Percentiles rank a stretch among this genome's conserved stretches.
Evolutionary conservation across 2,329 filamentous ascomycete genomes (phyloP).

Genomic region (Pseudocercospora vitis): DNA sequence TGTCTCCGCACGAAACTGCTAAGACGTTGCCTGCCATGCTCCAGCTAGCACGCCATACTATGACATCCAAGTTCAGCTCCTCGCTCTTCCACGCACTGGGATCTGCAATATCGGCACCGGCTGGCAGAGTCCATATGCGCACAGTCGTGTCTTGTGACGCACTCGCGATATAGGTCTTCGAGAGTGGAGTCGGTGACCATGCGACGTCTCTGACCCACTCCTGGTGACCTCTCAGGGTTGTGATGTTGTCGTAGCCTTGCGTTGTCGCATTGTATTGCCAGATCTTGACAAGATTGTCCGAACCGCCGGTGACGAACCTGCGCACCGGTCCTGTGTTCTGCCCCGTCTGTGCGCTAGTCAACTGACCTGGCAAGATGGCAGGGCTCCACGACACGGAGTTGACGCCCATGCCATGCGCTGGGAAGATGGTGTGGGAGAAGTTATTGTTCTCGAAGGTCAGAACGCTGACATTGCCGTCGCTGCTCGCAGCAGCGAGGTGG

Average conservation of each 20-base stretch:
- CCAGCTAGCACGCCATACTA: constrained; percentile 97
- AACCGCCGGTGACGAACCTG: constrained; percentile 91
- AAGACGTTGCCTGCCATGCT: constrained; percentile 94
- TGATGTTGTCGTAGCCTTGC: constrained; percentile 43
- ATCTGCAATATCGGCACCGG: constrained; percentile 41
- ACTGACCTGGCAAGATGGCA: constrained; percentile 75
- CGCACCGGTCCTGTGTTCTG: constrained; percentile 57
- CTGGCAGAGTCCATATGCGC: constrained; percentile 79
- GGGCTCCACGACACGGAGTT: constrained; percentile 97
- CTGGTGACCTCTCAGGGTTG: constrained; percentile 74
- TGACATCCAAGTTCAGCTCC: constrained; percentile 80
- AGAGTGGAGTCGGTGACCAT: constrained; percentile 92
- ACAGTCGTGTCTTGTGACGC: constrained; percentile 97
- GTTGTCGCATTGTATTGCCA: constrained; percentile 72
- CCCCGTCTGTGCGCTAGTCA: constrained; percentile 66
- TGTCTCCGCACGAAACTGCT: constrained; percentile 89
- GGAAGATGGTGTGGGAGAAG: constrained; percentile 86
- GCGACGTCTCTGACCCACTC: constrained; percentile 98
- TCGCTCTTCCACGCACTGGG: constrained; percentile 79
- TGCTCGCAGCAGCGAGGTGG: constrained; percentile 89
- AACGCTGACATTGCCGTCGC: constrained; percentile 88
- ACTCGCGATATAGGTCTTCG: constrained; percentile 94
- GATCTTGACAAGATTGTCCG: constrained; percentile 89
- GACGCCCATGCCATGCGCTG: constrained; percentile 88
- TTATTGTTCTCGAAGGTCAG: constrained; percentile 96